Base-by-base conservation (phyloP, 2,329 filamentous ascomycete genomes). In the Alternaria viburni region DNA sequence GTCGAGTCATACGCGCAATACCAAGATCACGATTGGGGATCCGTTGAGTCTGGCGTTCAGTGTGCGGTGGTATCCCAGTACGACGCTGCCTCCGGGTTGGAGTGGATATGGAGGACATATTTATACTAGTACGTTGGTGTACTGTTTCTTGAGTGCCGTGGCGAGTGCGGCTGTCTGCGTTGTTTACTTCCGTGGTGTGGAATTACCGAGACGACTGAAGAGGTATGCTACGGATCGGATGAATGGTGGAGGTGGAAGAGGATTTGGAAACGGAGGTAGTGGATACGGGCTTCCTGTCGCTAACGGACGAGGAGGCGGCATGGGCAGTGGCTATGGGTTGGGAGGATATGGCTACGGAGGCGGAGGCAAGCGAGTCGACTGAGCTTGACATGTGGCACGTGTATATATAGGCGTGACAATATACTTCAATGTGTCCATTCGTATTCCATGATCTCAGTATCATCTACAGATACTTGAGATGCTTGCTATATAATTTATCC, bases 51-150 rank as follows among this genome's bases (percentile, higher is more conserved):
- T 98, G 70, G 86, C 85, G 47, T 92, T 98, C 74, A 91, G 89
- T 44, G 90, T 98, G 13, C 85, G 93, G 47, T 98, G 96, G 96
- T 96, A 95, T 78, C 91, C 91, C 1, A 91, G 87, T 23, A 90
- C 91, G 1, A 84, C 86, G 41, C 83, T 95, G 67, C 92, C 91
- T 67, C 78, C 84, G 62, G 72, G 86, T 66, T 84, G 87, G 86
- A 62, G 81, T 70, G 80, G 86, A 61, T 71, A 86, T 44, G 84
- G 84, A 1, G 83, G 85, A 2, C 84, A 86, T 72, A 73, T 86
- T 50, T 85, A 83, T 60, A 81, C 82, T 57, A 82, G 78, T 54
- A 86, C 84, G 52, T 70, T 85, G 58, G 74, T 84, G 57, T 86
- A 85, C 65, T 86, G 83, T 62, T 65, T 84, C 68, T 64, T 84